Base-by-base conservation (phyloP, 176 grass and related monocot genomes). In the Juncus inflexus region DNA sequence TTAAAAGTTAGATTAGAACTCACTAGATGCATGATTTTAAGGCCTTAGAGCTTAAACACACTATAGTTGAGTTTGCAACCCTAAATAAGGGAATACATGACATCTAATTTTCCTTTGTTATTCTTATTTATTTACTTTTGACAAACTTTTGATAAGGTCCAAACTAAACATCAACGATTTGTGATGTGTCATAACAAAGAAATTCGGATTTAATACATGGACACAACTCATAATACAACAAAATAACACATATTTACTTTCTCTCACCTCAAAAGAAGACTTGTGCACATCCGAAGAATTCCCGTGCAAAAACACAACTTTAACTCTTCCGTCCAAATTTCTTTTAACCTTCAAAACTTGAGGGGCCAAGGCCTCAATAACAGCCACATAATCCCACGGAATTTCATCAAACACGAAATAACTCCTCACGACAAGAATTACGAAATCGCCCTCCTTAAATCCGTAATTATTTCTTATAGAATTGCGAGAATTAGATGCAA, bases 381-480 rank as follows among this genome's bases (percentile, higher is more conserved):
- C 58, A 52, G 78, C 62, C 10, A 67, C 83, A 74, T 74, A 92
- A 64, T 89, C 88, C 85, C 83, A 92, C 70, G 87, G 82, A 40
- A 89, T 72, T 68, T 99, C 94, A 73, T 92, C 85, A 69, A 84
- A 82, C 37, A 89, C 78, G 40, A 92, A 76, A 71, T 83, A 89
- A 72, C 79, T 90, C 37, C 87, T 85, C 69, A 89, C 37, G 58
- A 99, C 85, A 63, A 99, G 79, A 78, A 99, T 62, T 78, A 86
- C 52, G 35, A 89, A 37, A 41, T 92, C 92, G 49, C 78, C 65
- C 64, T 92, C 80, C 57, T 64, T 42, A 79, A 83, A 82, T 38
- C 77, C 85, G 78, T 89, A 73, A 52, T 81, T 70, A 38, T 79
- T 82, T 73, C 88, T 84, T 61, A 66, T 11, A 64, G 36, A 51